Percentiles rank a stretch among this genome's conserved stretches.
Conservation (phyloP, 345 rosid genomes). For the Gossypium mustelinum region DNA sequence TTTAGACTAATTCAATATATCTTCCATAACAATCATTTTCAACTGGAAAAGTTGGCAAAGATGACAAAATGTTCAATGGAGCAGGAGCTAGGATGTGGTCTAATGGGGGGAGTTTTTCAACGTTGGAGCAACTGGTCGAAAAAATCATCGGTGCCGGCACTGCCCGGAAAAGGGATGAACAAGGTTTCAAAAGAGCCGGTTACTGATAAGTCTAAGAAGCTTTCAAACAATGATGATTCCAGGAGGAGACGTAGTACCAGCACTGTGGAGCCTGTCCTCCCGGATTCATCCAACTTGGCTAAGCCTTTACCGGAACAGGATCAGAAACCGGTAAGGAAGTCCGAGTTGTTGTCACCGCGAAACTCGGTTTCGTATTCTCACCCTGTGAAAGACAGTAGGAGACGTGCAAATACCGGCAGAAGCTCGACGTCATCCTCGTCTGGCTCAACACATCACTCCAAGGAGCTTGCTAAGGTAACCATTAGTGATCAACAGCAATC, state of each 20-base stretch:
- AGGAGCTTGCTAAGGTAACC: conserved; percentile 22
- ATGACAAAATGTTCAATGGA: conserved; percentile 26
- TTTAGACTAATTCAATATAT: not conserved
- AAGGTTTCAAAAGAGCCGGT: not conserved
- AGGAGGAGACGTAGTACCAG: conserved; percentile 28
- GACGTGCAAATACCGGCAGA: conserved; percentile 35
- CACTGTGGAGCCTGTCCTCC: conserved; percentile 20
- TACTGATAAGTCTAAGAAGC: conserved; percentile 18
- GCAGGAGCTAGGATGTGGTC: conserved; percentile 46
- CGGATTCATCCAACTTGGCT: conserved; percentile 19
- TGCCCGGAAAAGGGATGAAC: conserved; percentile 27
- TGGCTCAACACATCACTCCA: conserved; percentile 22
- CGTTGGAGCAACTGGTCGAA: conserved; percentile 41
- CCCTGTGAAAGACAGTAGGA: conserved; percentile 15
- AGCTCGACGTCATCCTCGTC: conserved; percentile 40
- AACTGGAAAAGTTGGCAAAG: conserved; percentile 20
- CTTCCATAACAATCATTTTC: not conserved
- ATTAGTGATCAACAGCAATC: conserved; percentile 7
- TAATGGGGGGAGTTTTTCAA: conserved; percentile 44
- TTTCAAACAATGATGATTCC: conserved; percentile 21
- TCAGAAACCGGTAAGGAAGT: conserved; percentile 25
- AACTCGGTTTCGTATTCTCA: conserved; percentile 12
- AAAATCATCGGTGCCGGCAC: conserved; percentile 34
- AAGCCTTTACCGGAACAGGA: conserved; percentile 23
- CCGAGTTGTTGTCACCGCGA: conserved; percentile 16